Evolutionary conservation across 2,329 filamentous ascomycete species (phyloP), one percentile per base, ranked within the genome.

Genomic region (Xylaria sp.): DNA sequence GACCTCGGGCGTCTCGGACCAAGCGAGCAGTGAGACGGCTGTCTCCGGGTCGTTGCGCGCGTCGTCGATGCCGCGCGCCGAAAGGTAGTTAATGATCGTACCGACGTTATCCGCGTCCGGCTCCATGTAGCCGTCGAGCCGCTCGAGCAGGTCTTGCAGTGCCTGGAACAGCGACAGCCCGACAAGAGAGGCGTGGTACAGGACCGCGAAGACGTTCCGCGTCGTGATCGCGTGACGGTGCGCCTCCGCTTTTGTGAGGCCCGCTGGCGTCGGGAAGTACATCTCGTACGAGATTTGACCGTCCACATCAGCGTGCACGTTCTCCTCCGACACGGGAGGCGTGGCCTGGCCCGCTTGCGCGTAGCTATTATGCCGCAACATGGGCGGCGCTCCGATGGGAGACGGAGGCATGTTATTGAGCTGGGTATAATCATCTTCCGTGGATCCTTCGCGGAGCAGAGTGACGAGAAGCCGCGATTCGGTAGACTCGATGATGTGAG

Each of bases 131-230:
- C 83, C 79, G 58, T 89, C 85, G 8, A 92, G 84, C 2, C 90
- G 86, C 8, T 84, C 80, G 48, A 89, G 88, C 0, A 93, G 80
- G 73, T 92, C 90, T 0, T 82, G 82, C 5, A 93, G 80, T 44
- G 90, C 89, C 73, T 91, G 88, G 72, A 86, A 87, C 0, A 92
- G 78, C 4, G 90, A 89, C 1, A 88, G 75, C 0, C 91, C 91
- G 2, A 92, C 90, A 0, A 92, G 82, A 0, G 90, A 90, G 25
- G 88, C 87, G 61, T 88, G 85, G 73, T 88, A 90, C 1, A 92
- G 78, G 41, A 92, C 79, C 0, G 90, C 90, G 73, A 93, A 89
- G 54, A 92, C 86, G 74, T 92, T 93, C 23, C 91, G 86, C 0
- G 90, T 90, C 0, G 90, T 90, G 56, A 92, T 84, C 72, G 90